A percentile compares a stretch with the other conserved stretches of the same genome.
Evolutionary conservation across 192 early-diverging fungal genomes (phyloP).

Genomic region (Helicostylum pulchrum): DNA sequence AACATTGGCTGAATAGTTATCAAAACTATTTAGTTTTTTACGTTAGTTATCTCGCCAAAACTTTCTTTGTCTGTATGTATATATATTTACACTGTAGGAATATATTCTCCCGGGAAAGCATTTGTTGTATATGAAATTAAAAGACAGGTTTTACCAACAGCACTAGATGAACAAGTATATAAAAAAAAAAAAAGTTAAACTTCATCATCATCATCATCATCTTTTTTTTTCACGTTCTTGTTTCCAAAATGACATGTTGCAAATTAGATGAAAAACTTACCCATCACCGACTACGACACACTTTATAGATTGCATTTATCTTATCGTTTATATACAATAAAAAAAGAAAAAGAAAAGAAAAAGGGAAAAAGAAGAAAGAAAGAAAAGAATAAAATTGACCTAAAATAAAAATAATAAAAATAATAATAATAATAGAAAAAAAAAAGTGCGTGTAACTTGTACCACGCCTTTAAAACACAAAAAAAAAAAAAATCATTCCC

Average conservation of each 20-base stretch:
- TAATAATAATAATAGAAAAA: not conserved
- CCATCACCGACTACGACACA: constrained; percentile 36
- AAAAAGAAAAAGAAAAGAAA: not conserved
- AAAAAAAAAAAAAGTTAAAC: constrained; percentile 6
- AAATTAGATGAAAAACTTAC: constrained; percentile 9
- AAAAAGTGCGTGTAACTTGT: not conserved
- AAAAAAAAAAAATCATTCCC: no score
- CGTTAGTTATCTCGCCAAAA: not conserved
- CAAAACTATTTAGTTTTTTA: constrained; percentile 59
- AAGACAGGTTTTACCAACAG: constrained; percentile 93
- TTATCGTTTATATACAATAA: constrained; percentile 1
- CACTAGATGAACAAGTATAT: constrained; percentile 46
- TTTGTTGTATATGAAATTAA: constrained; percentile 98
- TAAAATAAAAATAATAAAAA: no score
- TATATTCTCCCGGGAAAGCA: constrained; percentile 99
- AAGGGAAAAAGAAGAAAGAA: not conserved
- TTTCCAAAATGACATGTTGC: not conserved
- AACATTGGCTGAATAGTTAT: constrained; percentile 99
- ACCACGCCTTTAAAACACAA: no score
- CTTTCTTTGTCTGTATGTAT: not conserved
- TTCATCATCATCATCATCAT: not conserved
- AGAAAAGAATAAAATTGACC: not conserved
- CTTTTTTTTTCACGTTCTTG: not conserved
- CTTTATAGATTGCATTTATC: constrained; percentile 32
- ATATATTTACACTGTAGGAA: constrained; percentile 92